These are phyloP conservation scores for Physcomitrium patens DNA, from an alignment of 225 moss, liverwort and hornwort species.

Conservation along the genomic window DNA sequence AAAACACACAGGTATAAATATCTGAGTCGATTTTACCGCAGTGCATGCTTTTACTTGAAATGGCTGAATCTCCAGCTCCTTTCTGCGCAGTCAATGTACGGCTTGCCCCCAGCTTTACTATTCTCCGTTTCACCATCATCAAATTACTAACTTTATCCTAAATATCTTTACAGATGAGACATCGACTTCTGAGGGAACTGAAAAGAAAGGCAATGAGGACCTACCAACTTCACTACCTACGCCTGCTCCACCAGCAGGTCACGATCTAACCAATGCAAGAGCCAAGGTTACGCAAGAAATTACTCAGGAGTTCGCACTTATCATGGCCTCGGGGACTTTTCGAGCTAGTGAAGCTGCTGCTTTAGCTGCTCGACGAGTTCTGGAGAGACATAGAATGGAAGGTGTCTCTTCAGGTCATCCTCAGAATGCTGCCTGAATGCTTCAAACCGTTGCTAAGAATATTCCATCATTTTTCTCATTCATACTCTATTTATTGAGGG, in stretches of 20 bases:
- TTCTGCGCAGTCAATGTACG: background rate
- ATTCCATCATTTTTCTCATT: background rate
- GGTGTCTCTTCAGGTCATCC: slow-evolving; percentile 45
- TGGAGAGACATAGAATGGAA: slow-evolving; percentile 77
- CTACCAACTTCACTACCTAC: slow-evolving; percentile 30
- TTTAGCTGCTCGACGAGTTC: slow-evolving; percentile 80
- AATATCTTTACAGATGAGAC: slow-evolving; percentile 42
- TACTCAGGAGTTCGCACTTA: slow-evolving; percentile 79
- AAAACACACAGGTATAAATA: slow-evolving; percentile 34
- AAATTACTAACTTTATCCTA: slow-evolving; percentile 7
- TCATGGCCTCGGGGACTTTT: slow-evolving; percentile 91
- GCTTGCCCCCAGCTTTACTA: background rate
- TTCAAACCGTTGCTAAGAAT: background rate
- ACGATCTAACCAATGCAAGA: slow-evolving; percentile 63
- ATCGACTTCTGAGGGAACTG: slow-evolving; percentile 21
- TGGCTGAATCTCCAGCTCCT: background rate
- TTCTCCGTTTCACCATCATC: background rate
- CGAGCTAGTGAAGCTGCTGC: slow-evolving; percentile 97
- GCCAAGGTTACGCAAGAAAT: slow-evolving; percentile 94
- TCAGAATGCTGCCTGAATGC: slow-evolving; percentile 45
- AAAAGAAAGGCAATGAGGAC: slow-evolving; percentile 27
- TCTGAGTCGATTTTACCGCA: background rate
- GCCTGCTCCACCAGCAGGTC: slow-evolving; percentile 41
- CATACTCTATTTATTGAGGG: background rate
- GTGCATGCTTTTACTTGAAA: background rate